Conservation (phyloP, 192 early-diverging fungal species). For the Coemansia sp. region DNA sequence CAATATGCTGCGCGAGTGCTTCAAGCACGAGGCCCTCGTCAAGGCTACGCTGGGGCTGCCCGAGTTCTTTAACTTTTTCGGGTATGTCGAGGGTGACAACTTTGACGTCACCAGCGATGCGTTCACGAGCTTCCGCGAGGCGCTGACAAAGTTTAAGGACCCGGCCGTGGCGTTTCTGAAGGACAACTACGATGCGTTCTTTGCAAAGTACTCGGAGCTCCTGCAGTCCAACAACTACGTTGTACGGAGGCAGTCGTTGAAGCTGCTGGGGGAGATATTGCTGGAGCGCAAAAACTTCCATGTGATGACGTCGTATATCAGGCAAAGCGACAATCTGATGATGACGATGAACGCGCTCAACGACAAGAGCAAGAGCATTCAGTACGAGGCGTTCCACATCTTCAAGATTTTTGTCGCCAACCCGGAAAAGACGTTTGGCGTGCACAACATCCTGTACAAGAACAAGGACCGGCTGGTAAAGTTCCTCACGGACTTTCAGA, state of each 20-base stretch:
- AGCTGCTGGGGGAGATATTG: conserved; percentile 97
- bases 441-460: conserved; percentile 87
- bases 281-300: conserved; percentile 93
- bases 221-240: conserved; percentile 96
- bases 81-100: conserved; percentile 93
- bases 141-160: conserved; percentile 92
- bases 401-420: conserved; percentile 99
- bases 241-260: conserved; percentile 96
- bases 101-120: conserved; percentile 99
- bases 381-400: conserved; percentile 99
- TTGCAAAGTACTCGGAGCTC: conserved; percentile 68
- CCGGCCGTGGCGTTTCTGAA: conserved; percentile 89
- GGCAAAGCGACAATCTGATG: conserved; percentile 89
- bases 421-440: conserved; percentile 92
- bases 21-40: conserved; percentile 91
- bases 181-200: conserved; percentile 83
- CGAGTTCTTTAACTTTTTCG: conserved; percentile 93
- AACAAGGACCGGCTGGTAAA: conserved; percentile 89
- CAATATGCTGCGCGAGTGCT: conserved; percentile 95
- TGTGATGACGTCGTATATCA: conserved; percentile 95
- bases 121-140: conserved; percentile 97
- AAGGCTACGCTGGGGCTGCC: conserved; percentile 80
- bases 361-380: conserved; percentile 96
- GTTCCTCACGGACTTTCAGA: conserved; percentile 91
- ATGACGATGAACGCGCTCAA: conserved; percentile 97